Evolutionary conservation across 1,284 basidiomycete species (phyloP).

Genomic region (Trametes versicolor): DNA sequence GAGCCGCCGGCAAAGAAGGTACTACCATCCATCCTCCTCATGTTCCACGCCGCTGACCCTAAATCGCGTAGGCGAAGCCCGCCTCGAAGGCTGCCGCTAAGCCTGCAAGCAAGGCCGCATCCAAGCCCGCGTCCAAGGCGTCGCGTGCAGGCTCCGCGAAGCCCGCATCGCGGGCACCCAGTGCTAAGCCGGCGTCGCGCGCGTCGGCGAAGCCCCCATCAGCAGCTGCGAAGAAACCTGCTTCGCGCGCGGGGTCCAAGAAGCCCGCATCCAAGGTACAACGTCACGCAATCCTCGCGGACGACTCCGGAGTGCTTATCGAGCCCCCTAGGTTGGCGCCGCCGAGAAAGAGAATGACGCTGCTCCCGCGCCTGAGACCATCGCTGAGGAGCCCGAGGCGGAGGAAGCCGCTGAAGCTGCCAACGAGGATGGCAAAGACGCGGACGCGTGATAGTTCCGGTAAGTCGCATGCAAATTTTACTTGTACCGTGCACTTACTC

Average conservation of each 20-base stretch:
- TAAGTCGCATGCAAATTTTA: slow-evolving; percentile 19
- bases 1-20: slow-evolving; percentile 50
- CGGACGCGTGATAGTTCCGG: slow-evolving; percentile 32
- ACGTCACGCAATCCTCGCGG: neutral
- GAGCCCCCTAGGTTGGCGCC: slow-evolving; percentile 28
- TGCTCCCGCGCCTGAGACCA: slow-evolving; percentile 42
- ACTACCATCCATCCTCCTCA: slow-evolving; percentile 9
- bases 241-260: slow-evolving; percentile 46
- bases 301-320: slow-evolving; percentile 22
- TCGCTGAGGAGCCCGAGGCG: slow-evolving; percentile 48
- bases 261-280: slow-evolving; percentile 42
- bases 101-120: slow-evolving; percentile 40
- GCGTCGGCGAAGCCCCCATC: slow-evolving; percentile 46
- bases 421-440: slow-evolving; percentile 29
- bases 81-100: slow-evolving; percentile 42
- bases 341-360: slow-evolving; percentile 42
- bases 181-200: slow-evolving; percentile 43
- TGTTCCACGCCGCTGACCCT: slow-evolving; percentile 18
- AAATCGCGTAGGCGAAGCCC: slow-evolving; percentile 38
- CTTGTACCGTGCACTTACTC: neutral
- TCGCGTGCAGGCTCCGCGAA: slow-evolving; percentile 42
- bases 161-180: slow-evolving; percentile 40
- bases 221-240: slow-evolving; percentile 44
- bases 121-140: slow-evolving; percentile 46
- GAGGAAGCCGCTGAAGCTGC: slow-evolving; percentile 45